These are phyloP conservation scores for Chernovozyma sophiae-reginae DNA, from an alignment of 1,139 yeast genomes.

Conservation along the genomic window DNA sequence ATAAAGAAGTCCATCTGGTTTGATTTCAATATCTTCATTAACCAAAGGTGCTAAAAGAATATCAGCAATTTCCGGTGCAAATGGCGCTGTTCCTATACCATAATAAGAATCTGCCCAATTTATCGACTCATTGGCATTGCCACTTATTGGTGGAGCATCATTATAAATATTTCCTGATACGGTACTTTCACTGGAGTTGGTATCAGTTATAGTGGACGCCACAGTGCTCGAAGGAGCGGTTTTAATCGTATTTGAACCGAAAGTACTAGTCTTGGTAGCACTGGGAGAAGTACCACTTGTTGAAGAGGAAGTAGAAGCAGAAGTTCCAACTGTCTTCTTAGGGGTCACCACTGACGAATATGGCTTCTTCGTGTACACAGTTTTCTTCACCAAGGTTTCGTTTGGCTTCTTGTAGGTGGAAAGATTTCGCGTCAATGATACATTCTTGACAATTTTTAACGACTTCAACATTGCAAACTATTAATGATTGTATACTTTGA, in stretches of 20 bases:
- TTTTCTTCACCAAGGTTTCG: not conserved
- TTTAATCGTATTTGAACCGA: not conserved
- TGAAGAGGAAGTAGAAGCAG: not conserved
- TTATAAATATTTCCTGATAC: not conserved
- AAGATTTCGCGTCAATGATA: not conserved
- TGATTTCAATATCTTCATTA: conserved; percentile 78
- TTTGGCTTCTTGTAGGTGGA: not conserved
- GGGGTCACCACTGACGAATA: not conserved
- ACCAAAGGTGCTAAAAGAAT: conserved; percentile 57
- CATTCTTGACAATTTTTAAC: not conserved
- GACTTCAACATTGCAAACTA: not conserved
- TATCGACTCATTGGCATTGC: conserved; percentile 16
- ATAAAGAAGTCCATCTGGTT: conserved; percentile 90
- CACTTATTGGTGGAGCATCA: conserved; percentile 1
- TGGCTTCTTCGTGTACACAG: not conserved
- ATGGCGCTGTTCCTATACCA: conserved; percentile 79
- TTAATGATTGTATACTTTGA: no score
- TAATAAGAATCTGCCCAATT: conserved; percentile 77
- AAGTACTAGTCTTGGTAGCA: not conserved
- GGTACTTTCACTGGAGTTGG: not conserved
- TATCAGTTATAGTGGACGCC: not conserved
- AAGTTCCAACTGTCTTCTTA: not conserved
- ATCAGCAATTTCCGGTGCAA: conserved; percentile 55
- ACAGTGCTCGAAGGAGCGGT: not conserved
- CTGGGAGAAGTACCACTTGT: not conserved